Conservation (phyloP, 31 red algal species). For the Odonthalia washingtoniensis region DNA sequence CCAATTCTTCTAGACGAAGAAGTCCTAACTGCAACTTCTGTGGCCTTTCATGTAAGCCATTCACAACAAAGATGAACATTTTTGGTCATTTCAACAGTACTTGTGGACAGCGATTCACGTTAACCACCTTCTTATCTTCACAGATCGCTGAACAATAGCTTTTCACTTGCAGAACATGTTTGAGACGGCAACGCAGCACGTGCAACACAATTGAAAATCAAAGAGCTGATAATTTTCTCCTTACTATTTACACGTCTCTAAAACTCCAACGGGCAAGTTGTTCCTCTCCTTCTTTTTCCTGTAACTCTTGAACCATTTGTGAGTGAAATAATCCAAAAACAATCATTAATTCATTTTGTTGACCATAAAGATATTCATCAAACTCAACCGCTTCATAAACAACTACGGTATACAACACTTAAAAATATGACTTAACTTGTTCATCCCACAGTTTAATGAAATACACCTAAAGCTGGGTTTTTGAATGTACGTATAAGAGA, state of each 20-base stretch:
- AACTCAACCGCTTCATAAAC: constrained; percentile 3
- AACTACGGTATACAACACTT: not conserved
- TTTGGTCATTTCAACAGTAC: constrained; percentile 13
- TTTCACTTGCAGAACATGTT: not conserved
- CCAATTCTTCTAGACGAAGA: no score
- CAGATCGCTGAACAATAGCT: constrained; percentile 27
- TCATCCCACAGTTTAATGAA: not conserved
- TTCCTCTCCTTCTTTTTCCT: not conserved
- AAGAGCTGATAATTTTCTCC: not conserved
- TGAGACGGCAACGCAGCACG: not conserved
- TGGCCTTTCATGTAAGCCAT: not conserved
- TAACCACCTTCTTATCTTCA: not conserved
- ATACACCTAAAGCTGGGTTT: no score
- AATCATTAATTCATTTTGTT: not conserved
- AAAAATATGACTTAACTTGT: not conserved
- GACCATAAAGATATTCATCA: not conserved
- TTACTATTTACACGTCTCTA: not conserved
- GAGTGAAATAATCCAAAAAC: constrained; percentile 2
- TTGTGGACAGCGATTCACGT: not conserved
- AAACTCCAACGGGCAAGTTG: not conserved
- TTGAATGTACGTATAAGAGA: no score
- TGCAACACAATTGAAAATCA: not conserved
- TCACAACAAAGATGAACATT: not conserved
- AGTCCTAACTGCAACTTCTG: no score
- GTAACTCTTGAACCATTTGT: not conserved